phyloP scores from a whole-genome alignment of 176 grass and related monocot genomes.

The Triticum urartu region DNA sequence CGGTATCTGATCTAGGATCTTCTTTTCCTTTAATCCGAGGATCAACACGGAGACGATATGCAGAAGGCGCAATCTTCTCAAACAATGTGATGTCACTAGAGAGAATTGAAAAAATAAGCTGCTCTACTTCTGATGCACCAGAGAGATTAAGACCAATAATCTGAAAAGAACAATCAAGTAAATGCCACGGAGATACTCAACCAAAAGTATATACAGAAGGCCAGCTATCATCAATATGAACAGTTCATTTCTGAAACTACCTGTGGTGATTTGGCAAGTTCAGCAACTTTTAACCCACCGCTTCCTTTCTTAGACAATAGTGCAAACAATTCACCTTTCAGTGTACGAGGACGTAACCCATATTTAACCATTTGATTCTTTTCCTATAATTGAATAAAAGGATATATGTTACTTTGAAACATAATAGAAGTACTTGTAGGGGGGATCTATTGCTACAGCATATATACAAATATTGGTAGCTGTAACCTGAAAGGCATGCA shows the following conservation, averaged over 20 bases:
- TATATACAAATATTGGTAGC: constrained; percentile 5
- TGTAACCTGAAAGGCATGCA: background rate
- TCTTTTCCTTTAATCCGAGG: constrained; percentile 82
- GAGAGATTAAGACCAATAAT: constrained; percentile 60
- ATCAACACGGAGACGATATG: constrained; percentile 94
- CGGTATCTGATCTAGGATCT: constrained; percentile 59
- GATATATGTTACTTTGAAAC: constrained; percentile 20
- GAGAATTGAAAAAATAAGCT: constrained; percentile 70
- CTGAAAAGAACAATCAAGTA: constrained; percentile 52
- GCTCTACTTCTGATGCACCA: constrained; percentile 52
- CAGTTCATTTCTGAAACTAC: constrained; percentile 34
- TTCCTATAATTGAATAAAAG: constrained; percentile 46
- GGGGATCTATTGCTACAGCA: background rate
- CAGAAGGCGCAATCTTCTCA: constrained; percentile 82
- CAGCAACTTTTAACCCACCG: constrained; percentile 66
- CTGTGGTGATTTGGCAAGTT: constrained; percentile 69
- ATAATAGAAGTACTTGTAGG: constrained; percentile 23
- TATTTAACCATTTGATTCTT: constrained; percentile 95
- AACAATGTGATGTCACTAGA: constrained; percentile 98
- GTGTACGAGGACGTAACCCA: constrained; percentile 67
- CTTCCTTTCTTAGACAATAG: constrained; percentile 94
- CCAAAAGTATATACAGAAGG: constrained; percentile 29
- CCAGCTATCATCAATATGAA: constrained; percentile 19
- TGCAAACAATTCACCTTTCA: constrained; percentile 89
- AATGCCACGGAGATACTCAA: constrained; percentile 9